Evolutionary conservation across 2,329 filamentous ascomycete genomes (phyloP).

Genomic region (Sordariomycetes sp.): DNA sequence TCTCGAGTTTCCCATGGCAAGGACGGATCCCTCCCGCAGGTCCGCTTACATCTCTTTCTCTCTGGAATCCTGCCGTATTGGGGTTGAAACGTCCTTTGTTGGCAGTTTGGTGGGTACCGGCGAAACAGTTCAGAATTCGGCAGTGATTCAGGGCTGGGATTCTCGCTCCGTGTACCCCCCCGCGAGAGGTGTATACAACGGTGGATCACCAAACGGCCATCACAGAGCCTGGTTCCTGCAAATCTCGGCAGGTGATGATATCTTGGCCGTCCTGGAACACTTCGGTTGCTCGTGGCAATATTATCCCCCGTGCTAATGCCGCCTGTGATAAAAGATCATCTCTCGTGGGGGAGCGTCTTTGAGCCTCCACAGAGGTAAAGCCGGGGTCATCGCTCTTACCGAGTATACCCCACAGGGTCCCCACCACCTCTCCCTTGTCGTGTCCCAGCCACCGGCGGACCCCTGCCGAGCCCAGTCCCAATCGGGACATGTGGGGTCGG

Average conservation of each 20-base stretch:
- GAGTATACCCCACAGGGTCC: slow-evolving; percentile 1
- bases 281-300: background rate
- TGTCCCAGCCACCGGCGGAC: slow-evolving; percentile 1
- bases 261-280: background rate
- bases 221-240: no score
- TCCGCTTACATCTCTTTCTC: background rate
- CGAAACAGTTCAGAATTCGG: background rate
- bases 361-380: background rate
- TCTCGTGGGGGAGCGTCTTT: background rate
- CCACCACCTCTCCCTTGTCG: background rate
- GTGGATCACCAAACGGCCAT: no score
- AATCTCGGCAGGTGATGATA: background rate
- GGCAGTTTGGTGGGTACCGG: background rate
- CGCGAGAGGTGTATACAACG: no score
- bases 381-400: slow-evolving; percentile 2
- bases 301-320: background rate
- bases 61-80: background rate
- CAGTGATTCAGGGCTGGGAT: background rate
- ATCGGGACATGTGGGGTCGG: background rate
- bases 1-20: background rate
- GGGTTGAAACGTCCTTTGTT: background rate
- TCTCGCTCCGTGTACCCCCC: background rate
- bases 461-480: background rate
- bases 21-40: background rate
- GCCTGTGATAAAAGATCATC: background rate